A percentile compares a stretch with the other conserved stretches of the same genome.
These are phyloP conservation scores for Parietaria judaica DNA, from an alignment of 306 rosid genomes.

Conservation along the genomic window DNA sequence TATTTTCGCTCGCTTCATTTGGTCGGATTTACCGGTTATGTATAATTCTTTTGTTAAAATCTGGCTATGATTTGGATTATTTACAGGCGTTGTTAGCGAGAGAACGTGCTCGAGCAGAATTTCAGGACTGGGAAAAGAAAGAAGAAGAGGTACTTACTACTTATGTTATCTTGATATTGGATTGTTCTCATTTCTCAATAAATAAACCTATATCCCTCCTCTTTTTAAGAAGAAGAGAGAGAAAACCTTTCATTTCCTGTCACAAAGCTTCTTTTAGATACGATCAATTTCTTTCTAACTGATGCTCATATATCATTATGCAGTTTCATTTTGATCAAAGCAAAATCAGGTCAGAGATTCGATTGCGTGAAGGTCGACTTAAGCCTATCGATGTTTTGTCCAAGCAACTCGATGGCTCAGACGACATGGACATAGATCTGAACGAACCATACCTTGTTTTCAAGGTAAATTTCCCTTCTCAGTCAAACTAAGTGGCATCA, in stretches of 20 bases:
- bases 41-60: constrained; percentile 9
- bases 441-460: constrained; percentile 92
- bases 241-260: constrained; percentile 5
- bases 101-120: constrained; percentile 97
- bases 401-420: constrained; percentile 78
- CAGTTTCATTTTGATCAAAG: constrained; percentile 99
- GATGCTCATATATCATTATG: constrained; percentile 12
- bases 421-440: constrained; percentile 79
- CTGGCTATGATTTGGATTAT: constrained; percentile 18
- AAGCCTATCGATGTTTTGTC: constrained; percentile 85
- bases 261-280: background rate
- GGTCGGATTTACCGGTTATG: constrained; percentile 13
- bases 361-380: constrained; percentile 94
- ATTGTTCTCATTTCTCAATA: too few relatives aligned
- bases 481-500: background rate
- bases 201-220: too few relatives aligned
- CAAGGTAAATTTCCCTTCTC: constrained; percentile 48
- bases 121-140: constrained; percentile 97
- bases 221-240: too few relatives aligned
- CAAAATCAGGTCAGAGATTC: constrained; percentile 91
- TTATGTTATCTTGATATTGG: background rate
- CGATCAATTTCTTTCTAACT: constrained; percentile 19
- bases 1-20: background rate
- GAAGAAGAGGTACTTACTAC: constrained; percentile 78
- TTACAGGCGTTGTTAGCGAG: constrained; percentile 85